Conservation (phyloP, 305 asterid species). For the Rubia occidens region DNA sequence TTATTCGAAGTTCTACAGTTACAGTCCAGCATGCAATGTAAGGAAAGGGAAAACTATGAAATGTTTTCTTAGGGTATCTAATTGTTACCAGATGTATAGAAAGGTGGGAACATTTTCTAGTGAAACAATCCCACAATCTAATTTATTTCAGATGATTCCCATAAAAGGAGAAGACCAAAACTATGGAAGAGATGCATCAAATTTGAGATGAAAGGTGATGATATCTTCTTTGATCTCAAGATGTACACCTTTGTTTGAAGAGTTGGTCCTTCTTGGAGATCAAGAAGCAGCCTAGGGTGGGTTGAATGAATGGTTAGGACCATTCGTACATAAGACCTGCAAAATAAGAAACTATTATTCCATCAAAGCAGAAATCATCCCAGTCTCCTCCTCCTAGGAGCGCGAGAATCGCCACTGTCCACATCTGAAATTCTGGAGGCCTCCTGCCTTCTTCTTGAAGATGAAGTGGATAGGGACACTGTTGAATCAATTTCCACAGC, state of each 20-base stretch:
- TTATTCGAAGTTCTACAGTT: neutral
- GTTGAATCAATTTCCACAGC: slow-evolving; percentile 80
- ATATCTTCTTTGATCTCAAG: neutral
- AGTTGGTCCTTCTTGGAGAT: neutral
- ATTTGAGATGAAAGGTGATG: neutral
- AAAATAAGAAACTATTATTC: neutral
- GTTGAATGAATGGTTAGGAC: neutral
- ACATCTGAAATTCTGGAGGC: slow-evolving; percentile 71
- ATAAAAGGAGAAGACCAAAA: slow-evolving; percentile 2
- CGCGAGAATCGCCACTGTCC: slow-evolving; percentile 87
- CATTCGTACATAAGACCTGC: neutral
- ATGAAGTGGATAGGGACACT: slow-evolving; percentile 62
- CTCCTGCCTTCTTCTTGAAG: slow-evolving; percentile 68
- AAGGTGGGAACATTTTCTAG: neutral
- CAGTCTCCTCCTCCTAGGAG: slow-evolving; percentile 78
- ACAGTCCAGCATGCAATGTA: neutral
- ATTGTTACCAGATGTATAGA: neutral
- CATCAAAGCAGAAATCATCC: slow-evolving; percentile 27
- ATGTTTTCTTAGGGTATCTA: neutral
- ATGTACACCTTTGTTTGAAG: neutral
- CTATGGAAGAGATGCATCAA: neutral
- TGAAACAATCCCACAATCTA: slow-evolving; percentile 5
- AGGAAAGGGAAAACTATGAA: neutral
- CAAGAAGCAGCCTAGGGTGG: neutral
- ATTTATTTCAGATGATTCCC: neutral